Evolutionary conservation across 164 flowering plant species (phyloP), one percentile per base, ranked within the genome.

Genomic region (Berberis vulgaris): DNA sequence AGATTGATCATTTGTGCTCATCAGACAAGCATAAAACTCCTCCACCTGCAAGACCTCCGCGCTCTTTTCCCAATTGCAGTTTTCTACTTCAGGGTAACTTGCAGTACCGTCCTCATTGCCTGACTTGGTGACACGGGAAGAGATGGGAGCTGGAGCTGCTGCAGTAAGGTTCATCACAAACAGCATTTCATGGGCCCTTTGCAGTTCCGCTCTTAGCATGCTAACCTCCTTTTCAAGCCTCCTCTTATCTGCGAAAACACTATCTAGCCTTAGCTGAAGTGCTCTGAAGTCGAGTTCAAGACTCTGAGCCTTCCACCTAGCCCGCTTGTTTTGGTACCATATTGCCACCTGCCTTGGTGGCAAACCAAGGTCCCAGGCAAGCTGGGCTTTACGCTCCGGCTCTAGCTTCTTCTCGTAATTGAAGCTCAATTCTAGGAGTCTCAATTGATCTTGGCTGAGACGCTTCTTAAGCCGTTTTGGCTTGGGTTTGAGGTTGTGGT

Each of bases 281-380:
- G 68, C 54, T 61, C 59, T 68, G 73, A 73, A 69, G 7, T 78
- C 78, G 1, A 70, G 65, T 70, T 78, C 80, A 4, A 72, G 71
- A 40, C 60, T 62, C 52, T 78, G 76, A 49, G 53, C 66, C 64
- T 78, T 78, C 76, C 77, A 74, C 44, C 80, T 61, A 3, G 79
- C 80, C 47, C 81, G 62, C 57, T 73, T 78, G 69, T 80, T 80
- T 45, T 78, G 83, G 57, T 73, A 78, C 83, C 83, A 80, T 11
- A 80, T 66, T 0, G 83, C 76, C 2, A 80, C 67, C 60, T 75
- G 77, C 54, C 76, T 69, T 2, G 83, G 75, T 4, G 69, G 72
- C 60, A 78, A 53, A 26, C 78, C 72, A 6, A 79, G 77, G 6
- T 73, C 57, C 7, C 52, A 60, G 1, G 80, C 79, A 1, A 78